phyloP scores from a whole-genome alignment of 495 filamentous ascomycete species.

The Pseudomonodictys pantanalensis region DNA sequence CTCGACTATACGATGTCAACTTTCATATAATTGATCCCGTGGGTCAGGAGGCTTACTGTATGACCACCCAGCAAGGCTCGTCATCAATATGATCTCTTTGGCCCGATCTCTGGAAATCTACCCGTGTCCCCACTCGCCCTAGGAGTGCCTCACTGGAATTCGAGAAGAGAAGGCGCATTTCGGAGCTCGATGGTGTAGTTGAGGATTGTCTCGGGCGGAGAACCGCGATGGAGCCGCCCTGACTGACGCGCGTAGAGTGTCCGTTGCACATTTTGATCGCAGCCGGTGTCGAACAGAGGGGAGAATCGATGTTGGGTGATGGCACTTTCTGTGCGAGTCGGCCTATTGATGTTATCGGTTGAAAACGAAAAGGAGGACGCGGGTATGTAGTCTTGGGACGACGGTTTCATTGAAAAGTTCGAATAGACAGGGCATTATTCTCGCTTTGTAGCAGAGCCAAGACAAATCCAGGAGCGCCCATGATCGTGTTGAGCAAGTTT shows the following conservation, averaged over 20 bases:
- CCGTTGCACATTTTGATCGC: constrained; percentile 24
- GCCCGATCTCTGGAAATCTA: constrained; percentile 12
- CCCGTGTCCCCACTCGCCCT: background rate
- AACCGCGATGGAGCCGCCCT: constrained; percentile 23
- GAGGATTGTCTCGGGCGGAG: background rate
- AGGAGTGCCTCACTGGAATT: background rate
- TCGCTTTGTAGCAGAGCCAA: background rate
- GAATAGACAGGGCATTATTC: background rate
- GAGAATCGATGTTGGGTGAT: too few relatives aligned
- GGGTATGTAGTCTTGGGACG: background rate
- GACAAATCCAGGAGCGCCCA: background rate
- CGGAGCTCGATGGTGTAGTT: background rate
- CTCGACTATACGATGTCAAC: background rate
- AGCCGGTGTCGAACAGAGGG: too few relatives aligned
- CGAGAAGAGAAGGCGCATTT: constrained; percentile 18
- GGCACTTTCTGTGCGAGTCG: too few relatives aligned
- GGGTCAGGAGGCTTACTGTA: constrained; percentile 7
- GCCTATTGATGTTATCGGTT: background rate
- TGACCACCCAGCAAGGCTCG: constrained; percentile 15
- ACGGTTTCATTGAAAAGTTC: background rate
- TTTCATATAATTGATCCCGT: background rate
- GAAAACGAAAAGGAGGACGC: background rate
- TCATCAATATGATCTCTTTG: background rate
- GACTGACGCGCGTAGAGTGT: constrained; percentile 6
- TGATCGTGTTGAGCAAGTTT: constrained; percentile 25